Evolutionary conservation across 129 eudicot species (phyloP), one percentile per base, ranked within the genome.

Genomic region (Artemisia argyi): DNA sequence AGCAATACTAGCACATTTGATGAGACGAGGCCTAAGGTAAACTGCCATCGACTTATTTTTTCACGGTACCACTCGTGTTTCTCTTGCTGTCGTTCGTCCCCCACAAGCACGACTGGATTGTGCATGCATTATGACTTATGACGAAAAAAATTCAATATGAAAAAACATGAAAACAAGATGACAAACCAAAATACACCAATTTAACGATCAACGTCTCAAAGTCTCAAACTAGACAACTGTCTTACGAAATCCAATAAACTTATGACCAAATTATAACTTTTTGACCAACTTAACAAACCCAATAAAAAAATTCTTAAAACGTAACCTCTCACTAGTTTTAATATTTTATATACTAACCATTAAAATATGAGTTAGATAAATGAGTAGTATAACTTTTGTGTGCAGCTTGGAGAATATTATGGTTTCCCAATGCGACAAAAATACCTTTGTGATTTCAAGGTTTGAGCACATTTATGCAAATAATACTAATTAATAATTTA

Each of bases 381-480:
- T 15, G 17, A 26, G 14, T 8, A 61, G 47, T 30, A n/a, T n/a
- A n/a, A n/a, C n/a, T n/a, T n/a, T n/a, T n/a, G n/a, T n/a, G n/a
- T n/a, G 78, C 68, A 58, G 80, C 9, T 64, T 66, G 71, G 86
- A 83, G 95, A 88, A 88, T 88, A 88, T 82, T 85, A 83, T 80
- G 90, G 80, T 73, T 78, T 88, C 81, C 84, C 86, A 60, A 88
- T 63, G 88, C 88, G 95, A 88, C 95, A 88, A 88, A 85, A 76
- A 85, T 88, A 80, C 95, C 90, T 85, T 71, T 76, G 81, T 78
- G 72, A 73, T 61, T 74, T 83, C 68, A 76, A 72, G 73, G 72
- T 74, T 73, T 73, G 35, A 72, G 73, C 73, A 75, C 77, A 73
- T 84, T 65, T 69, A 61, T 50, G 32, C 32, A 28, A 28, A 28